Evolutionary conservation across 1,284 basidiomycete genomes (phyloP).

Genomic region (Heliocybe sulcata): DNA sequence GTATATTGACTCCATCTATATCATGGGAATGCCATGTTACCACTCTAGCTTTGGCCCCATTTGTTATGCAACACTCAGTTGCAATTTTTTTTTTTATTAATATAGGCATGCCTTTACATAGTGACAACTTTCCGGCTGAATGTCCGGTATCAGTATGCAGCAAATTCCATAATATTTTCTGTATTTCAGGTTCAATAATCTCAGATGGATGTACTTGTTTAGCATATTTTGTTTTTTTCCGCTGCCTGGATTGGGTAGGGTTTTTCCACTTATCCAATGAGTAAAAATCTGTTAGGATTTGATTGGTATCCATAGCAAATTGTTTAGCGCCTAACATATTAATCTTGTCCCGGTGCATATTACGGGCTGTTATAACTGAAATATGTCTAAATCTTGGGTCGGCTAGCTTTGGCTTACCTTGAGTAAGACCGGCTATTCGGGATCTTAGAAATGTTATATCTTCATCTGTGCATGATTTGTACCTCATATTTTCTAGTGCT

Average conservation of each 20-base stretch:
- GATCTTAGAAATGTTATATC: conserved; percentile 24
- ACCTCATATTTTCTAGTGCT: conserved; percentile 26
- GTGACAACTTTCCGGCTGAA: conserved; percentile 20
- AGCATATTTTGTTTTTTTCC: not conserved
- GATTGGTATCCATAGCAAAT: conserved; percentile 23
- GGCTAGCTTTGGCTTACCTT: conserved; percentile 6
- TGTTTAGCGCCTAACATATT: conserved; percentile 18
- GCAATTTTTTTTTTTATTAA: conserved; percentile 29
- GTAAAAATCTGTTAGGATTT: conserved; percentile 20
- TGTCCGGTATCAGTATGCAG: conserved; percentile 13
- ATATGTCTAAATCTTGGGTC: not conserved
- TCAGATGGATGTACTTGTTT: not conserved
- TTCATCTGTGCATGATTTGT: conserved; percentile 23
- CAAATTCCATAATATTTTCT: conserved; percentile 22
- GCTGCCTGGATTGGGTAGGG: not conserved
- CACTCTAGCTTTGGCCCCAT: conserved; percentile 30
- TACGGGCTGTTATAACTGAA: conserved; percentile 7
- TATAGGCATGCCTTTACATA: conserved; percentile 32
- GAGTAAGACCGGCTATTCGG: conserved; percentile 9
- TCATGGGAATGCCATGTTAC: conserved; percentile 20
- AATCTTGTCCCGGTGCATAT: conserved; percentile 24
- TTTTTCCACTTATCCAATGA: conserved; percentile 15
- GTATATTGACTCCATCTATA: conserved; percentile 7
- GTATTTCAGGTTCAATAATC: conserved; percentile 7
- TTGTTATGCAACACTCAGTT: conserved; percentile 30